Evolutionary conservation across 1,284 basidiomycete genomes (phyloP).

Genomic region (Porogramme epimiltina): DNA sequence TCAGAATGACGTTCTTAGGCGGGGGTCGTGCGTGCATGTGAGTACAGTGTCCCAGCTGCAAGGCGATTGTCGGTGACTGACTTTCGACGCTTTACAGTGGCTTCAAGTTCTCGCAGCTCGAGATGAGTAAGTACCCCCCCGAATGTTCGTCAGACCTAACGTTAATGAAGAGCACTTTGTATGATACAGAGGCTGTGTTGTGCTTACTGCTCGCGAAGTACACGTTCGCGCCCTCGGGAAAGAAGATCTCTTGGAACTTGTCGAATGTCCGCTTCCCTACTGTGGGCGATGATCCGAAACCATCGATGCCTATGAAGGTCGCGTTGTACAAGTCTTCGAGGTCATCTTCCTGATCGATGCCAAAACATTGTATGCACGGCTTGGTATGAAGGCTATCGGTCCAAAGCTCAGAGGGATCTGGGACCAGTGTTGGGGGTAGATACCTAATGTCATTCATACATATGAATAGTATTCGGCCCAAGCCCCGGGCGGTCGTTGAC

Average conservation of each 20-base stretch:
- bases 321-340: slow-evolving; percentile 5
- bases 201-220: slow-evolving; percentile 9
- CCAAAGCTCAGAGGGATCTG: no score
- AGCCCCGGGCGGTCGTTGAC: no score
- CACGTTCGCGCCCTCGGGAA: slow-evolving; percentile 7
- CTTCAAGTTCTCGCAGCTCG: slow-evolving; percentile 21
- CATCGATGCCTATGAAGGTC: slow-evolving; percentile 8
- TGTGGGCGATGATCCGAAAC: slow-evolving; percentile 1
- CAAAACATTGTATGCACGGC: no score
- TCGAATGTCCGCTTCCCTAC: slow-evolving; percentile 8
- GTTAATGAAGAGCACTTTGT: neutral
- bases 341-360: no score
- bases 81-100: slow-evolving; percentile 7
- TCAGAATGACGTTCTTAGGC: slow-evolving; percentile 21
- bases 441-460: no score
- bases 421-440: no score
- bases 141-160: neutral
- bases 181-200: slow-evolving; percentile 11
- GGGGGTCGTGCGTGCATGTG: slow-evolving; percentile 23
- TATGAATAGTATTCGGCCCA: no score
- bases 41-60: slow-evolving; percentile 1
- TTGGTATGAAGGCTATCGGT: no score
- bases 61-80: neutral
- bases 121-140: slow-evolving; percentile 17
- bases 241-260: slow-evolving; percentile 12